Conservation (phyloP, 352 stramenopile species). For the Pythium aquatile region DNA sequence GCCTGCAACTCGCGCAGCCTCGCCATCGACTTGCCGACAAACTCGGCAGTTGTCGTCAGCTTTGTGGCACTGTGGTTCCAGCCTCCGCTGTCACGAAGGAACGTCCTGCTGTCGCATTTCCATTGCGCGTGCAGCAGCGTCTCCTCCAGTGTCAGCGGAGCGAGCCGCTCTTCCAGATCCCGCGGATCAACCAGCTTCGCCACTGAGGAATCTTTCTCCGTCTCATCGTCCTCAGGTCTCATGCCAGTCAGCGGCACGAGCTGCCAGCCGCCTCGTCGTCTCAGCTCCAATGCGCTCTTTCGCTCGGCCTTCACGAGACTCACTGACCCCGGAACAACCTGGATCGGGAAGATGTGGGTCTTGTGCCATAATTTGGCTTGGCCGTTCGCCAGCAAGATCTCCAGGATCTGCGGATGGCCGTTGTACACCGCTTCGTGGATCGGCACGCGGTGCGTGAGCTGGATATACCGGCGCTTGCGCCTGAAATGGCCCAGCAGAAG, state of each 20-base stretch:
- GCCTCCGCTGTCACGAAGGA: constrained; percentile 31
- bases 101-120: constrained; percentile 45
- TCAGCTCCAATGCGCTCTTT: constrained; percentile 7
- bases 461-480: constrained; percentile 42
- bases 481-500: constrained; percentile 60
- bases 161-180: constrained; percentile 14
- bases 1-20: constrained; percentile 22
- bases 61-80: constrained; percentile 36
- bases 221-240: neutral
- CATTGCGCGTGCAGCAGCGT: constrained; percentile 48
- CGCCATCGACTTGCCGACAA: constrained; percentile 31
- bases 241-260: constrained; percentile 38
- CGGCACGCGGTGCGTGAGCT: constrained; percentile 64
- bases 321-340: constrained; percentile 37
- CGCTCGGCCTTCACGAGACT: constrained; percentile 1
- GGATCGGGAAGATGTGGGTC: constrained; percentile 56
- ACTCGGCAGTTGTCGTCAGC: constrained; percentile 39
- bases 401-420: constrained; percentile 49
- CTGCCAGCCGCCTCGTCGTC: constrained; percentile 42
- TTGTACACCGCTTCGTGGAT: constrained; percentile 76
- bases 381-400: constrained; percentile 46
- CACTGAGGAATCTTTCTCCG: neutral
- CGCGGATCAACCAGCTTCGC: constrained; percentile 1
- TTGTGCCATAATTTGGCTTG: constrained; percentile 56
- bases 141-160: constrained; percentile 42